Conservation (phyloP, 306 rosid genomes). For the Comarum palustre region DNA sequence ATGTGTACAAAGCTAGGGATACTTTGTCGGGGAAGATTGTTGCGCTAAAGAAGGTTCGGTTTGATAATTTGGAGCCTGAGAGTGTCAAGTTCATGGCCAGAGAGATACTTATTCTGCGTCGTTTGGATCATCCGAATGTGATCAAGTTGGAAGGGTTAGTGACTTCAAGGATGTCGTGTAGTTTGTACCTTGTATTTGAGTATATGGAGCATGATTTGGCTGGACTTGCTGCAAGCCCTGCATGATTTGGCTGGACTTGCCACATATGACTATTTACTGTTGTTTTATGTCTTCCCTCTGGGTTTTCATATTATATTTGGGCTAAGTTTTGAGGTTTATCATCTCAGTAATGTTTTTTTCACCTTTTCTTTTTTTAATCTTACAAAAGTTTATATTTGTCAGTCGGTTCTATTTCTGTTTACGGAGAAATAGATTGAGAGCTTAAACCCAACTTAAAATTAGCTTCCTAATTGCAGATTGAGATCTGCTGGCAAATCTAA, state of each 20-base stretch:
- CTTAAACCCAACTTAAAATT: conserved; percentile 24
- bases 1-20: conserved; percentile 94
- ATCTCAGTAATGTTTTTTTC: not conserved
- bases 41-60: conserved; percentile 83
- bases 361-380: not conserved
- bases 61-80: conserved; percentile 90
- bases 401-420: not conserved
- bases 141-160: conserved; percentile 83
- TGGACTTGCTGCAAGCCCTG: conserved; percentile 82
- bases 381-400: not conserved
- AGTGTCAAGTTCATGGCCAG: conserved; percentile 93
- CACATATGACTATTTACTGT: conserved; percentile 11
- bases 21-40: conserved; percentile 67
- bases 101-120: conserved; percentile 81
- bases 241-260: conserved; percentile 93
- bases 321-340: not conserved
- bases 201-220: conserved; percentile 96
- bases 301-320: not conserved
- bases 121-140: conserved; percentile 83
- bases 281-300: not conserved
- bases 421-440: not conserved
- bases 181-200: conserved; percentile 76
- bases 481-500: conserved; percentile 82
- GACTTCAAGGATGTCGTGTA: conserved; percentile 87
- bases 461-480: conserved; percentile 55